A percentile compares a stretch with the other conserved stretches of the same genome.
Conservation (phyloP, 2,329 filamentous ascomycete genomes). For the Trichoderma simmonsii region DNA sequence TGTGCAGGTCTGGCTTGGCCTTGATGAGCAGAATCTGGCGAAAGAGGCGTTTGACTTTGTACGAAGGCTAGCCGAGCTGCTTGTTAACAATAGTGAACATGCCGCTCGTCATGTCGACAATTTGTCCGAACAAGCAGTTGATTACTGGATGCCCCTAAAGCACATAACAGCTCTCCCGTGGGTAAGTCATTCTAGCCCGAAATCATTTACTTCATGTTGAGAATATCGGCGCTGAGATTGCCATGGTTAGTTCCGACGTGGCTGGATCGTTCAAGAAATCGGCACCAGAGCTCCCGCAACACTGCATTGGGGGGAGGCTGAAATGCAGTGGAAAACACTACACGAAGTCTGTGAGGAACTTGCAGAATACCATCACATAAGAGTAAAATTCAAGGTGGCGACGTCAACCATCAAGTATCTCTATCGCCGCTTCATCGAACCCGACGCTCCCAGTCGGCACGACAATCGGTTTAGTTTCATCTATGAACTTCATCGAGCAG, state of each 20-base stretch:
- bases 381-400: neutral
- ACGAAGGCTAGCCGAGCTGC: neutral
- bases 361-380: neutral
- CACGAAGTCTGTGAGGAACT: neutral
- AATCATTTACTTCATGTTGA: neutral
- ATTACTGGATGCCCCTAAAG: neutral
- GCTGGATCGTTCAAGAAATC: neutral
- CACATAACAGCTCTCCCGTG: neutral
- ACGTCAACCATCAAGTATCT: neutral
- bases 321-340: neutral
- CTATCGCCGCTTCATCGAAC: neutral
- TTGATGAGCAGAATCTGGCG: neutral
- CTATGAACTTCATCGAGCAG: neutral
- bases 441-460: neutral
- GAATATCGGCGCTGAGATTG: neutral
- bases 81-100: neutral
- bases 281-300: neutral
- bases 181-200: neutral
- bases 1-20: neutral
- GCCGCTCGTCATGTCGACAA: neutral
- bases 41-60: neutral
- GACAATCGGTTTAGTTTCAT: neutral
- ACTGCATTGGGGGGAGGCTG: neutral
- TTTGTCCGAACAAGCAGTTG: neutral
- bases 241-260: neutral